These are phyloP conservation scores for Lipomyces spencermartinsiae DNA, from an alignment of 805 yeast species.

Conservation along the genomic window DNA sequence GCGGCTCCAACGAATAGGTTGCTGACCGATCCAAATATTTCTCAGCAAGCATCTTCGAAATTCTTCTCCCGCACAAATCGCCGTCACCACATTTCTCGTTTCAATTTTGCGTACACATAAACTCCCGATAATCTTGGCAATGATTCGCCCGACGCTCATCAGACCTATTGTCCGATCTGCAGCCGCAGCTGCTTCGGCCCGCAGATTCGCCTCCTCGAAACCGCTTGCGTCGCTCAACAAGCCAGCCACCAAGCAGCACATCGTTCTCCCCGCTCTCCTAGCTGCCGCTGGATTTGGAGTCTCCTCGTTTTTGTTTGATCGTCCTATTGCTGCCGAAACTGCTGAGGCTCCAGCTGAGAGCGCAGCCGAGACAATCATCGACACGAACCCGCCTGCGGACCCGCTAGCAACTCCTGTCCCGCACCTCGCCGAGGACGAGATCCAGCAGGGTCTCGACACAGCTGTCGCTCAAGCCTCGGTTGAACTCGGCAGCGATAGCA, in stretches of 20 bases:
- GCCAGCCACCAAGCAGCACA: neutral
- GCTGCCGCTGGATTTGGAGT: conserved; percentile 6
- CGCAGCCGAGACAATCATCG: neutral
- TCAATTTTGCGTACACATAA: neutral
- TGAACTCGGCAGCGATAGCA: neutral
- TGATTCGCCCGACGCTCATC: neutral
- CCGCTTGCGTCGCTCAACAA: neutral
- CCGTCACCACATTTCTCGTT: neutral
- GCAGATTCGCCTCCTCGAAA: neutral
- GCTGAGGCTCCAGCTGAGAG: neutral
- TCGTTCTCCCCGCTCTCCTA: conserved; percentile 2
- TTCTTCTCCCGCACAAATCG: neutral
- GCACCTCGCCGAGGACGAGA: neutral
- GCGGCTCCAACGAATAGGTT: neutral
- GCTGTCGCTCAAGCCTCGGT: conserved; percentile 11
- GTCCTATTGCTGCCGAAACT: neutral
- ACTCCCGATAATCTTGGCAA: neutral
- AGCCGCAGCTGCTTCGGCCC: neutral
- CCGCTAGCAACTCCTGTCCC: neutral
- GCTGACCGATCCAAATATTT: neutral
- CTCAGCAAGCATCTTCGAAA: neutral
- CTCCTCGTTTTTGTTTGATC: neutral
- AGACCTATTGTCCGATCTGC: neutral
- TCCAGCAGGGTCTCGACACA: conserved; percentile 9
- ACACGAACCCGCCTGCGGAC: neutral